Evolutionary conservation across 768 basidiomycete genomes (phyloP).

Genomic region (Lactarius quietus): DNA sequence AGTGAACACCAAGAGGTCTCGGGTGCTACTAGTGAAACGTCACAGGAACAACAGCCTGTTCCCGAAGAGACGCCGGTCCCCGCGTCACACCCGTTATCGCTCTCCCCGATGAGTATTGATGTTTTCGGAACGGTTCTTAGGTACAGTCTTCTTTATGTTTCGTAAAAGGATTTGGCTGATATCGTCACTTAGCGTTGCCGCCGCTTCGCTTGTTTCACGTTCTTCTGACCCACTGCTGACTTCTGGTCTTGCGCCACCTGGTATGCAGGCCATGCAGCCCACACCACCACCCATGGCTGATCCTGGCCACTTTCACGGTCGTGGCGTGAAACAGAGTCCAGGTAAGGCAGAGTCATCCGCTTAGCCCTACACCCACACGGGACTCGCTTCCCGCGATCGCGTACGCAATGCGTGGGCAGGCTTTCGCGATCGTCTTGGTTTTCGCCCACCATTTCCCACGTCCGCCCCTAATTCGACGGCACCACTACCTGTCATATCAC

Average conservation of each 20-base stretch:
- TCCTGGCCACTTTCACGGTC: background rate
- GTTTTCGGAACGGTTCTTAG: conserved; percentile 80
- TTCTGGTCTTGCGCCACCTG: conserved; percentile 47
- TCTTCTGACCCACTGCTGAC: conserved; percentile 62
- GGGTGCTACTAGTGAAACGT: conserved; percentile 7
- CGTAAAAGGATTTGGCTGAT: conserved; percentile 2
- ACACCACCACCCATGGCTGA: background rate
- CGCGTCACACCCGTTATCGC: conserved; percentile 32
- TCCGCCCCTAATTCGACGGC: background rate
- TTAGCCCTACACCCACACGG: conserved; percentile 17
- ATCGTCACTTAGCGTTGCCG: conserved; percentile 59
- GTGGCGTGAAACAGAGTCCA: background rate
- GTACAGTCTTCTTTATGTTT: conserved; percentile 38
- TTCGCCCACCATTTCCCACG: conserved; percentile 28
- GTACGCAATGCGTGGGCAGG: conserved; percentile 61
- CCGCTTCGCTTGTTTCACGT: conserved; percentile 77
- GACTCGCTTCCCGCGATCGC: conserved; percentile 5
- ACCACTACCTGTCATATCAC: background rate
- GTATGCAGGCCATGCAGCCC: conserved; percentile 19
- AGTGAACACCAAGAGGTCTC: conserved; percentile 16
- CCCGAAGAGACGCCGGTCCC: conserved; percentile 16
- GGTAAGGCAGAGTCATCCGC: conserved; percentile 31
- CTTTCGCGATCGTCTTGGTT: conserved; percentile 63
- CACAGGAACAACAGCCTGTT: background rate
- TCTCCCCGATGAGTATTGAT: conserved; percentile 72